Conservation (phyloP, 331 rosid species). For the Quercus tomentella region DNA sequence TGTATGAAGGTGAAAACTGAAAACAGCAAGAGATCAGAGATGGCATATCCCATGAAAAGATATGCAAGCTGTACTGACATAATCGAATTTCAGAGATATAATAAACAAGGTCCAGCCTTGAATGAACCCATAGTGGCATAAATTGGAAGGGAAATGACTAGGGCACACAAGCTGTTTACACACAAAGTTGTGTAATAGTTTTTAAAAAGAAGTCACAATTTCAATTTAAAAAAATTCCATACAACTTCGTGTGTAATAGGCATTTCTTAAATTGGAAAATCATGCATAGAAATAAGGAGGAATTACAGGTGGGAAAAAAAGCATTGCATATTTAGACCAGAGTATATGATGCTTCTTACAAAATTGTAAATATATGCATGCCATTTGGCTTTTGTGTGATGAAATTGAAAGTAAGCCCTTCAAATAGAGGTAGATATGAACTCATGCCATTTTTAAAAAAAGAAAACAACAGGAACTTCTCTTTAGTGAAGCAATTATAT, state of each 20-base stretch:
- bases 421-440: constrained; percentile 3
- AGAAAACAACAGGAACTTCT: constrained; percentile 3
- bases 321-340: neutral
- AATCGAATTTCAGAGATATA: neutral
- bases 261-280: neutral
- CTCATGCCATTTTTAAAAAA: neutral
- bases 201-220: too few relatives aligned
- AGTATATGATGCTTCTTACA: constrained; percentile 8
- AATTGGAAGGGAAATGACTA: neutral
- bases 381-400: constrained; percentile 11
- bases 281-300: neutral
- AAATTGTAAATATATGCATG: neutral
- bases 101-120: neutral
- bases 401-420: neutral
- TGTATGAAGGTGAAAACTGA: neutral
- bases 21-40: neutral
- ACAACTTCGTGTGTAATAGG: too few relatives aligned
- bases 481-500: neutral
- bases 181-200: too few relatives aligned
- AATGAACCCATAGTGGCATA: neutral
- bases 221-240: too few relatives aligned
- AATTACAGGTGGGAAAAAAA: neutral
- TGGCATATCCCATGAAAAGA: neutral
- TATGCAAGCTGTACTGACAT: neutral
- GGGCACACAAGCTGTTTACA: too few relatives aligned